Evolutionary conservation across 2,329 filamentous ascomycete species (phyloP).

Genomic region (Chrysoporthe austroafricana): DNA sequence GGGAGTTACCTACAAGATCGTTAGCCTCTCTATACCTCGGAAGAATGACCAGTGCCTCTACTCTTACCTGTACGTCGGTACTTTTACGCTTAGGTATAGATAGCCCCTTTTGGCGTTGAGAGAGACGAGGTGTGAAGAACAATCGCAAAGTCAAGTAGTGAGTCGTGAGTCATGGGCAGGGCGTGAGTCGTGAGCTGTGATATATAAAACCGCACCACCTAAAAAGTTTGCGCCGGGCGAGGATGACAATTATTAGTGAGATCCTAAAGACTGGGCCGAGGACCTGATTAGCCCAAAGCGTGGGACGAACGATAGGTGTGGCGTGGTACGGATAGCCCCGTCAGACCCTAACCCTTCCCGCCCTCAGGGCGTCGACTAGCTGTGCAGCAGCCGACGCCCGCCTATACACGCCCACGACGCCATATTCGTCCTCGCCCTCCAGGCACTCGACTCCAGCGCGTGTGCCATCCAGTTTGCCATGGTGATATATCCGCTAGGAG

Average conservation of each 20-base stretch:
- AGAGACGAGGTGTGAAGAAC: background rate
- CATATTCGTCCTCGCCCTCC: too few species aligned
- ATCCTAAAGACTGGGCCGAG: too few species aligned
- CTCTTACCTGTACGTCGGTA: background rate
- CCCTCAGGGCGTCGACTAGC: too few species aligned
- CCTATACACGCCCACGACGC: too few species aligned
- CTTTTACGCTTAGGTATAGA: background rate
- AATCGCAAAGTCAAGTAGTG: background rate
- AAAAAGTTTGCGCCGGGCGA: constrained; percentile 3
- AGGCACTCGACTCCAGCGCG: too few species aligned
- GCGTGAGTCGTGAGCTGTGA: background rate
- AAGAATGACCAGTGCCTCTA: background rate
- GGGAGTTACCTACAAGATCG: background rate
- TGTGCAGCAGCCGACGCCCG: too few species aligned
- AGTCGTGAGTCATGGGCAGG: background rate
- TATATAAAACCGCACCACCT: constrained; percentile 5
- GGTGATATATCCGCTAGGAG: too few species aligned
- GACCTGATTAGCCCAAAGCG: too few species aligned
- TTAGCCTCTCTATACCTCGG: background rate
- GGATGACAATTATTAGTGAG: background rate
- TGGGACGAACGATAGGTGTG: too few species aligned
- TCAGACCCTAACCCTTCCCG: too few species aligned
- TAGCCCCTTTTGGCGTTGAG: background rate
- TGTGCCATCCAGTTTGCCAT: too few species aligned
- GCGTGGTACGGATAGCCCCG: too few species aligned